Base-by-base conservation (phyloP, 495 filamentous ascomycete species). In the Aspergillus egyptiacus region DNA sequence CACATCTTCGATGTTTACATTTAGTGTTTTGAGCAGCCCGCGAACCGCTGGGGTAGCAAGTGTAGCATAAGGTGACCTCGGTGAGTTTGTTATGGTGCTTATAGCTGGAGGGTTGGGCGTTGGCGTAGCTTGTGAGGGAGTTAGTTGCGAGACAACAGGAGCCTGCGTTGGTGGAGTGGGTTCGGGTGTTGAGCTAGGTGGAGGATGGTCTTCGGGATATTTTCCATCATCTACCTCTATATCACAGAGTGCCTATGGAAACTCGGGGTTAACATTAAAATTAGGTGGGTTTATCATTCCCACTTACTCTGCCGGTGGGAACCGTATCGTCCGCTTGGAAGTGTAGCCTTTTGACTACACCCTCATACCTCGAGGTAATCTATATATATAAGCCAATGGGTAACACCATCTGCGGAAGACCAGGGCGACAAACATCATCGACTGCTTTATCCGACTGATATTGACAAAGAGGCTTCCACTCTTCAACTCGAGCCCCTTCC, bases 371-470 rank as follows among this genome's bases (percentile, higher is more conserved):
- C 44, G 89, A 95, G 23, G 93, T 96, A 46, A 99, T 99, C 80
- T 87, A 48, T 9, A 17, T 22, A 9, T 42, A 28, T 62, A 28
- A 44, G 41, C 41, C n/a, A 2, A 30, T 63, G 46, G 38, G 3
- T 36, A 37, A 8, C 7, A 35, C 43, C 35, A 48, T 23, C 56
- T 13, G 15, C 22, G 28, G 28, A 6, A 11, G 17, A 1, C 32
- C 27, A 17, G 11, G 11, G 0, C 1, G 9, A 56, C 69, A 56
- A 58, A 85, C 82, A 72, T 97, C 93, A 32, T 95, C 89, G n/a
- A 89, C 91, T 11, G 94, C 94, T 67, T 99, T 99, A 70, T 99
- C 94, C 46, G 87, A 93, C 63, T 96, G 93, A 32, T 97, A 94
- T 69, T 99, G 93, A 66, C 94, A 99, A 30, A 99, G 71, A 46